Evolutionary conservation across 2,329 filamentous ascomycete species (phyloP), one percentile per base, ranked within the genome.

Genomic region (Periglandula ipomoeae): DNA sequence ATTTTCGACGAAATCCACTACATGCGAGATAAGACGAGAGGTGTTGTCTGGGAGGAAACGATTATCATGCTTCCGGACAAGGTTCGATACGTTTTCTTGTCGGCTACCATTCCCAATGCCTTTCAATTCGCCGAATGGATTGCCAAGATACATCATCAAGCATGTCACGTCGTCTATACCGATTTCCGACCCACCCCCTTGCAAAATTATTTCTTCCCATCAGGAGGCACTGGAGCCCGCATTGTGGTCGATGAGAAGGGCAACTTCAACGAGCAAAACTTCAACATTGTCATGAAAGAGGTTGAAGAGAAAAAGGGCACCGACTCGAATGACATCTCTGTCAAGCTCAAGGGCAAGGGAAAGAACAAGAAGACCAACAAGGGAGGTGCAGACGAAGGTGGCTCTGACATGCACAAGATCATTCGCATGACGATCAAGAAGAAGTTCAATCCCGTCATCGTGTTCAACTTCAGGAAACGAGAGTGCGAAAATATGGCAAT

Each of bases 101-200:
- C 94, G 27, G 93, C 93, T 54, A 98, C 94, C 2, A 98, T 98
- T 54, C 93, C 93, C 48, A 98, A 98, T 63, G 90, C 93, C 46
- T 96, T 97, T 80, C 93, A 98, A 67, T 98, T 98, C 60, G 93
- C 93, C 58, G 91, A 98, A 67, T 98, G 93, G 93, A 95, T 98
- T 60, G 89, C 87, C 58, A 97, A 97, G 71, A 97, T 91, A 50
- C 94, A 98, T 66, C 86, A 87, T 56, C 94, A 98, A 63, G 91
- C 93, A 6, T 98, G 93, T 58, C 94, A 98, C 74, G 94, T 98
- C 54, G 93, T 98, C 3, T 98, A 98, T 68, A 98, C 93, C 46
- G 91, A 98, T 69, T 98, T 97, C 74, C 82, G 93, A 62, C 93
- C 93, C 19, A 98, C 93, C 0, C 93, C 93, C 1, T 72, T 98